Base-by-base conservation (phyloP, 768 basidiomycete genomes). In the Strobilomyces dryophilus region DNA sequence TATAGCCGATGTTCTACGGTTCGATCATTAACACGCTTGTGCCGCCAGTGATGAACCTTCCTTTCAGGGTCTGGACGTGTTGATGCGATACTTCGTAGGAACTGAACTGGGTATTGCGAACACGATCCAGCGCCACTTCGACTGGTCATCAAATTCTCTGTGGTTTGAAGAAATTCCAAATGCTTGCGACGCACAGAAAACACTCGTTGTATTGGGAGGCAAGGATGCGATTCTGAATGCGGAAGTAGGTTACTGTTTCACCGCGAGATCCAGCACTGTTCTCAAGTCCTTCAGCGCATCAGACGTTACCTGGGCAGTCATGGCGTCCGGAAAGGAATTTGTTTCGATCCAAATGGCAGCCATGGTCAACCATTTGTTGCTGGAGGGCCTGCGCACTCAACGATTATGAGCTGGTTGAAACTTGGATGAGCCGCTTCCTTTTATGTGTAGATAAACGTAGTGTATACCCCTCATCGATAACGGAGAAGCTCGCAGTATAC, bases 131-230 rank as follows among this genome's bases (percentile, higher is more conserved):
- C 78, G 89, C 26, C 83, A 90, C 65, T 91, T 91, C 60, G 86
- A 88, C 62, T 94, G 91, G 92, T 76, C 82, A 36, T 81, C 88
- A 11, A 97, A 97, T 64, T 84, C 89, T 10, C 75, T 98, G 11
- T 98, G 89, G 83, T 89, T 82, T 55, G 90, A 94, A 68, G 89
- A 95, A 61, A 92, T 95, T 43, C 89, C 91, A 1, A 78, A 92
- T 62, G 87, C 85, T 15, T 72, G 76, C 15, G 83, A 93, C 66
- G 78, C 84, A 1, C 58, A 73, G 32, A 84, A 81, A 63, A 81
- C 86, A 0, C 68, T 85, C 46, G 89, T 92, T 66, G 75, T 95
- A 56, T 74, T 97, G 17, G 90, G 92, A n/a, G 90, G 87, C 2
- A 78, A 82, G 55, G 94, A 97, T 59, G 77, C 76, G 20, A 91